Base-by-base conservation (phyloP, 371 early-diverging fungal species). In the Syncephalastrum monosporum region DNA sequence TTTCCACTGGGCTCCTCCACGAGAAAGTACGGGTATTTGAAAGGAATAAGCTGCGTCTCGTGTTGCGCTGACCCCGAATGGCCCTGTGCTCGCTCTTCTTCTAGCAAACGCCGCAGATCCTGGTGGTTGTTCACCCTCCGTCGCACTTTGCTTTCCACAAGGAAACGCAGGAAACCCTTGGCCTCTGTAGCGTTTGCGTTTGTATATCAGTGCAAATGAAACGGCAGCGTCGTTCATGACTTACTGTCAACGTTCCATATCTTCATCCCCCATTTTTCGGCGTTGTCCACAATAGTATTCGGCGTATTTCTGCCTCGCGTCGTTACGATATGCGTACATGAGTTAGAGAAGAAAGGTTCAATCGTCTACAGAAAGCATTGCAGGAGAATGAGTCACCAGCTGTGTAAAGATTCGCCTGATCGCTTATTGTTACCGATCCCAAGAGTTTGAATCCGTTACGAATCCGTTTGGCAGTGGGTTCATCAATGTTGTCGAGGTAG, bases 311-410 rank as follows among this genome's bases (percentile, higher is more conserved):
- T 58, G 43, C 57, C 57, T 24, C 44, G 47, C 14, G 63, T 62
- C 2, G 79, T 78, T 2, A 75, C 65, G 13, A 78, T 50, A 56
- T 78, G 79, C 2, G 79, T 78, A 42, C 79, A 78, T 52, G 75
- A 68, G 7, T 56, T 60, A 21, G 79, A 78, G 42, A 75, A 78
- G 55, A 78, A 78, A 15, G 68, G 47, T 25, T 75, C 79, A 12
- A 58, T 55, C n/a, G 59, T 52, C 73, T 74, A 60, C 0, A 17
- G 0, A 33, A 33, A 33, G 10, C 38, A 33, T 33, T 33, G 38
- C 38, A 52, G 4, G 33, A 24, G 25, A 55, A 14, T 42, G 33
- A 5, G n/a, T 43, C 27, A 42, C 38, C 38, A 0, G 1, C 1
- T 33, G 12, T 33, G 10, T 33, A 10, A 33, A 33, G 38, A 10